Evolutionary conservation across 106 monocot genomes (phyloP).

Genomic region (Apostasia shenzhenica): DNA sequence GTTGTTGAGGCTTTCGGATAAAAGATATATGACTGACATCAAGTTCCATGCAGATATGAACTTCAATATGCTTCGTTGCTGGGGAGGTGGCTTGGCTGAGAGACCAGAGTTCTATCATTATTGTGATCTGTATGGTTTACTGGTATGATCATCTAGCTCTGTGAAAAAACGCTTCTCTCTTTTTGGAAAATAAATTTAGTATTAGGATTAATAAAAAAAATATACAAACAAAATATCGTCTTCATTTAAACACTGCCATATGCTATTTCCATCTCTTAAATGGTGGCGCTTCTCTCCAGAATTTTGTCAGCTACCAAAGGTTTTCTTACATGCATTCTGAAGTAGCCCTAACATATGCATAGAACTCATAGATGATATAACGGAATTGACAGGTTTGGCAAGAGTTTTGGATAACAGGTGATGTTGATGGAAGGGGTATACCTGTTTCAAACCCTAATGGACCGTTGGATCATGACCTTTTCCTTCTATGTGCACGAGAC

Average conservation of each 20-base stretch:
- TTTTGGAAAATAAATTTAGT: too few species aligned
- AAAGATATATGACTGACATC: constrained; percentile 80
- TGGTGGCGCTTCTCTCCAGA: too few species aligned
- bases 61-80: constrained; percentile 99
- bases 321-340: too few species aligned
- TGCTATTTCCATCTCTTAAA: too few species aligned
- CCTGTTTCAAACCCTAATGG: constrained; percentile 91
- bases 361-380: too few species aligned
- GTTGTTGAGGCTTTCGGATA: constrained; percentile 68
- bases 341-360: too few species aligned
- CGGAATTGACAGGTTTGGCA: constrained; percentile 76
- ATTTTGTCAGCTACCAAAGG: too few species aligned
- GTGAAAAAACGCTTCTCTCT: too few species aligned
- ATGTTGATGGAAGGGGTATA: constrained; percentile 80
- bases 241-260: too few species aligned
- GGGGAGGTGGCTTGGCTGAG: constrained; percentile 97
- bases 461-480: constrained; percentile 93
- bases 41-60: constrained; percentile 99
- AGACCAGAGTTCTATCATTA: constrained; percentile 96
- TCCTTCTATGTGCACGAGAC: constrained; percentile 85
- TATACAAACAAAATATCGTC: too few species aligned
- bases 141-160: constrained; percentile 40
- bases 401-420: constrained; percentile 98
- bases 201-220: too few species aligned
- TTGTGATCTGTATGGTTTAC: constrained; percentile 90